Percentiles rank a stretch among this genome's conserved stretches.
Conservation (phyloP, 2,329 filamentous ascomycete genomes). For the Simplicillium aogashimaense region DNA sequence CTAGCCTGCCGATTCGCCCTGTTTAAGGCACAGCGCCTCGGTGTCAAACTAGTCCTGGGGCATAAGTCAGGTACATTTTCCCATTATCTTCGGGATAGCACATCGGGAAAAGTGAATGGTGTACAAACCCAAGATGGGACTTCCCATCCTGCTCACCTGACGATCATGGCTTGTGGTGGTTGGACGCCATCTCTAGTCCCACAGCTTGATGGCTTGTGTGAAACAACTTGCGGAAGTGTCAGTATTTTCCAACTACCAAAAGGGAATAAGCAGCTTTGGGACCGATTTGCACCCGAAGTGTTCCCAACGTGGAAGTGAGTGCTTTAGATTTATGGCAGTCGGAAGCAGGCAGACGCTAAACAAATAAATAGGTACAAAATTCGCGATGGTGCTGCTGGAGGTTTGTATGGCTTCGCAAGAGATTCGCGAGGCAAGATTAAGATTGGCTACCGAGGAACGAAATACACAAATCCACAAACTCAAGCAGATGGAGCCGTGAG, state of each 20-base stretch:
- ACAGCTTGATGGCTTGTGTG: slow-evolving; percentile 27
- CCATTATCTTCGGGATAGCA: slow-evolving; percentile 11
- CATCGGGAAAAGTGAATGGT: slow-evolving; percentile 17
- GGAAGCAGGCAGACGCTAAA: slow-evolving; percentile 4
- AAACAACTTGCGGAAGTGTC: slow-evolving; percentile 37
- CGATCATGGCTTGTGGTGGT: slow-evolving; percentile 30
- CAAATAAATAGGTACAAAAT: slow-evolving; percentile 18
- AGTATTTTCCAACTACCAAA: slow-evolving; percentile 31
- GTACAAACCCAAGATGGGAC: slow-evolving; percentile 26
- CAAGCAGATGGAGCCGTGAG: slow-evolving; percentile 25
- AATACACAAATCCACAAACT: slow-evolving; percentile 33
- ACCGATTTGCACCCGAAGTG: slow-evolving; percentile 26
- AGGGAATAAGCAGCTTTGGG: slow-evolving; percentile 20
- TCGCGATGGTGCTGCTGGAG: slow-evolving; percentile 20
- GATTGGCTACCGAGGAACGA: slow-evolving; percentile 39
- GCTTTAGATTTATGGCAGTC: slow-evolving; percentile 3
- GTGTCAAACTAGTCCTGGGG: slow-evolving; percentile 31
- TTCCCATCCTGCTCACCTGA: slow-evolving; percentile 19
- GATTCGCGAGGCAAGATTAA: slow-evolving; percentile 33
- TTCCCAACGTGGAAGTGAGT: slow-evolving; percentile 33
- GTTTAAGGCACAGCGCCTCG: slow-evolving; percentile 26
- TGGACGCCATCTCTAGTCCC: slow-evolving; percentile 33
- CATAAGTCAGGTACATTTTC: slow-evolving; percentile 18
- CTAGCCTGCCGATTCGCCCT: slow-evolving; percentile 35
- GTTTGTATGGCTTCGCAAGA: slow-evolving; percentile 37